Conservation (phyloP, 75 land plant genomes). For the Cupressus sempervirens region DNA sequence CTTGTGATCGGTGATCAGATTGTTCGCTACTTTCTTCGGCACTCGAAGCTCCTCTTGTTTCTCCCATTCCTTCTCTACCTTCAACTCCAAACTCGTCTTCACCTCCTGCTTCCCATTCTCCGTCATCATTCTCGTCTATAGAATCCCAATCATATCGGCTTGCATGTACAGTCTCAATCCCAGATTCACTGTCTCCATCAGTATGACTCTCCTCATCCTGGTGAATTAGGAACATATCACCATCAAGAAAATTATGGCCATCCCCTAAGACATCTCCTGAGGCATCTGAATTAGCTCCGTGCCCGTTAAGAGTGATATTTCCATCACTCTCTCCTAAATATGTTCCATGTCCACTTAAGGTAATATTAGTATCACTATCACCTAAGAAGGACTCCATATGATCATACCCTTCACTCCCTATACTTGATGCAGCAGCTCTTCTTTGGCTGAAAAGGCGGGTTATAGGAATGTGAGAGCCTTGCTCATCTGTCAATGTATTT, state of each 20-base stretch:
- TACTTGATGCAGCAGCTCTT: slow-evolving; percentile 32
- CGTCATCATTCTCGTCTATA: slow-evolving; percentile 50
- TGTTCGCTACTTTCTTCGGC: slow-evolving; percentile 14
- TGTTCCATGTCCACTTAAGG: slow-evolving; percentile 27
- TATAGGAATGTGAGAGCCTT: slow-evolving; percentile 25
- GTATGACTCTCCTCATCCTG: slow-evolving; percentile 31
- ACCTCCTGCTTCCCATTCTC: slow-evolving; percentile 61
- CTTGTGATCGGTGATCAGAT: slow-evolving; percentile 10
- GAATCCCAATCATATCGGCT: slow-evolving; percentile 49
- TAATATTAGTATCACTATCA: slow-evolving; percentile 50
- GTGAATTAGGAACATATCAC: slow-evolving; percentile 25
- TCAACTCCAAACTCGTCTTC: slow-evolving; percentile 17
- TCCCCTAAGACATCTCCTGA: slow-evolving; percentile 54
- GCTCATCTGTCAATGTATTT: slow-evolving; percentile 5
- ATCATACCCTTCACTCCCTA: slow-evolving; percentile 41
- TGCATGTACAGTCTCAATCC: slow-evolving; percentile 54
- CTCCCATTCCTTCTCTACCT: slow-evolving; percentile 12
- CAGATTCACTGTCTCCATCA: slow-evolving; percentile 48
- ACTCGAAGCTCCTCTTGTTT: slow-evolving; percentile 16
- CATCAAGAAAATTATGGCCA: slow-evolving; percentile 27
- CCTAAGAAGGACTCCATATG: slow-evolving; percentile 36
- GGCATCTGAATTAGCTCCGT: slow-evolving; percentile 51
- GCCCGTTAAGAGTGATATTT: slow-evolving; percentile 29
- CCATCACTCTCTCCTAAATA: slow-evolving; percentile 39
- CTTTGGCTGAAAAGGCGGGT: slow-evolving; percentile 40